Base-by-base conservation (phyloP, 257 asterid genomes). In the Ilex aquifolium region DNA sequence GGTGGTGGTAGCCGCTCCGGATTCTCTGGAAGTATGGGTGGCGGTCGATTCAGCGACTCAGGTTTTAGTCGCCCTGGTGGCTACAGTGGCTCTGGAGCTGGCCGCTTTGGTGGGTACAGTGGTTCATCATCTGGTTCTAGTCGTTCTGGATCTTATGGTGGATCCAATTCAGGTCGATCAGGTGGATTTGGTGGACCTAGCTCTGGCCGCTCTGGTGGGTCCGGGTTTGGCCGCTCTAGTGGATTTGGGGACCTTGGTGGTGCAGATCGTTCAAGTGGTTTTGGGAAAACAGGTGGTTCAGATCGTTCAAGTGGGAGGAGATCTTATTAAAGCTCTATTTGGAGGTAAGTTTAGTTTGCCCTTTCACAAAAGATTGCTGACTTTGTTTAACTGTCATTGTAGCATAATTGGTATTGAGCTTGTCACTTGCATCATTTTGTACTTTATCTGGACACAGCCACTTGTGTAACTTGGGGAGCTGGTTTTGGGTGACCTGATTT, bases 51-150 rank as follows among this genome's bases (percentile, higher is more conserved):
- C 64, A 85, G 90, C 59, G 87, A 69, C 62, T 84, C 82, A 15
- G 84, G 87, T 16, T 73, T 69, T 67, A 95, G 92, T 13, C 82
- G 84, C 6, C 76, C 79, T 68, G 82, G 92, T 66, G 84, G 86
- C 10, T 83, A 31, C 77, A 82, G 91, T 48, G 64, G 48, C 60
- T 75, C 82, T 59, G 56, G 77, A 4, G 65, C 73, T 71, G 74
- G 75, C 27, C 73, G 67, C 52, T 57, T 32, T 64, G 74, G 60
- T 74, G 85, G 78, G 46, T 72, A 62, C 65, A 78, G 66, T 44
- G 60, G 63, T 63, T 61, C 77, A 31, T 60, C 51, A 30, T 68
- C 65, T 64, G 71, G 15, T 30, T 66, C 77, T 53, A 80, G 85
- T 75, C 80, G 85, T 27, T 76, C 11, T 16, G 84, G 82, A 27